phyloP scores from a whole-genome alignment of 129 eudicot genomes.

The Flaveria brownii region DNA sequence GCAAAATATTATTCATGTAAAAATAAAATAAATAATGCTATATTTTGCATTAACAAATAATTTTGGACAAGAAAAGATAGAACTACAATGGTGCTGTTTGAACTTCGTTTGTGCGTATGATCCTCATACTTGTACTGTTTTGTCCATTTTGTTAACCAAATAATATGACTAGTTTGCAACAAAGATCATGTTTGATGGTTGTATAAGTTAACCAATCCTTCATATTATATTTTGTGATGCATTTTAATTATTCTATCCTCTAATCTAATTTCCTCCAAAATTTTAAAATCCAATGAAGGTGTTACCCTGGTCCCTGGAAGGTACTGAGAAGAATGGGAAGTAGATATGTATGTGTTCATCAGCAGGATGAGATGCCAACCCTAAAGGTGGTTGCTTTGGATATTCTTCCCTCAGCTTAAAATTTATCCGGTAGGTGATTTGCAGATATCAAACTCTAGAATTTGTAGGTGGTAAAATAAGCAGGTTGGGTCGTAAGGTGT shows the following conservation, averaged over 20 bases:
- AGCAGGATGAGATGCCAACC: conserved; percentile 81
- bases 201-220: conserved; percentile 5
- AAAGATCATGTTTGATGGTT: conserved; percentile 17
- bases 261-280: not conserved
- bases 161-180: conserved; percentile 16
- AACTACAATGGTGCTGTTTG: too few relatives aligned
- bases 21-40: too few relatives aligned
- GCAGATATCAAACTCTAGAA: not conserved
- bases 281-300: conserved; percentile 40
- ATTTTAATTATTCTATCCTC: conserved; percentile 3
- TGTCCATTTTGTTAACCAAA: not conserved
- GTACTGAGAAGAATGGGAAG: conserved; percentile 68
- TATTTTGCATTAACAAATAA: too few relatives aligned
- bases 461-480: conserved; percentile 5
- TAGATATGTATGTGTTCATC: conserved; percentile 65
- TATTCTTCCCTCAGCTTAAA: conserved; percentile 80
- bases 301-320: conserved; percentile 96
- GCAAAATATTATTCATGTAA: not conserved
- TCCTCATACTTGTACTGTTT: not conserved
- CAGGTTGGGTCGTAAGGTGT: not conserved
- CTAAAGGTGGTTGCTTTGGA: conserved; percentile 91
- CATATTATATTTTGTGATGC: conserved; percentile 20
- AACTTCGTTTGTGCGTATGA: too few relatives aligned
- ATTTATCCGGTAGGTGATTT: conserved; percentile 22
- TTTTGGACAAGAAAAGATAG: too few relatives aligned